A percentile compares a stretch with the other conserved stretches of the same genome.
These are phyloP conservation scores for Pelargonium hybrid DNA, from an alignment of 441 rosid species.

Conservation along the genomic window DNA sequence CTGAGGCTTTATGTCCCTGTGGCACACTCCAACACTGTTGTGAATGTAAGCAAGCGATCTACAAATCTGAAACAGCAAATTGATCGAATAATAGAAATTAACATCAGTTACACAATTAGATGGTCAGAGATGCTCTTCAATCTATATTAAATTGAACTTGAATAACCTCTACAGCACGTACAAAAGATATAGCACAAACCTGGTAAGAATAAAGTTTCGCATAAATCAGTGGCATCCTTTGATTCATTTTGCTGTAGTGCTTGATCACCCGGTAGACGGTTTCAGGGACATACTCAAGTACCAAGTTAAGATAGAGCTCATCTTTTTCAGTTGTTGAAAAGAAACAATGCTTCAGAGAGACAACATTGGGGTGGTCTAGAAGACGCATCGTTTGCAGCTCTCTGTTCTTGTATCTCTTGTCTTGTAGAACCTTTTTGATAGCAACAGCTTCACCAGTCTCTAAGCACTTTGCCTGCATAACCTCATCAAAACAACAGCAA, in stretches of 20 bases:
- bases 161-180: background rate
- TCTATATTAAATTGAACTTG: too few relatives aligned
- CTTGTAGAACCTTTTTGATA: slow-evolving; percentile 20
- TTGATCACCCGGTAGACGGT: slow-evolving; percentile 83
- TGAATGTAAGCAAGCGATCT: slow-evolving; percentile 53
- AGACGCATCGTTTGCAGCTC: slow-evolving; percentile 95
- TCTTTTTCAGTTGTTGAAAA: slow-evolving; percentile 85
- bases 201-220: slow-evolving; percentile 83
- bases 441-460: slow-evolving; percentile 96
- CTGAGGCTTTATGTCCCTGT: slow-evolving; percentile 96
- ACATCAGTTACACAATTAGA: background rate
- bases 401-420: slow-evolving; percentile 93
- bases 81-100: background rate
- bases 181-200: slow-evolving; percentile 24
- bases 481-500: background rate
- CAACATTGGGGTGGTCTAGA: slow-evolving; percentile 87
- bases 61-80: slow-evolving; percentile 28
- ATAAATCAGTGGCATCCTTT: slow-evolving; percentile 86
- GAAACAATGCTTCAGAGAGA: slow-evolving; percentile 81
- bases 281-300: slow-evolving; percentile 88
- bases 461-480: slow-evolving; percentile 66
- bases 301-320: slow-evolving; percentile 86
- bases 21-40: slow-evolving; percentile 75
- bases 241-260: slow-evolving; percentile 79
- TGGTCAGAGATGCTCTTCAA: background rate